These are phyloP conservation scores for Salmacisia buchloeana DNA, from an alignment of 1,284 basidiomycete species.

Conservation along the genomic window DNA sequence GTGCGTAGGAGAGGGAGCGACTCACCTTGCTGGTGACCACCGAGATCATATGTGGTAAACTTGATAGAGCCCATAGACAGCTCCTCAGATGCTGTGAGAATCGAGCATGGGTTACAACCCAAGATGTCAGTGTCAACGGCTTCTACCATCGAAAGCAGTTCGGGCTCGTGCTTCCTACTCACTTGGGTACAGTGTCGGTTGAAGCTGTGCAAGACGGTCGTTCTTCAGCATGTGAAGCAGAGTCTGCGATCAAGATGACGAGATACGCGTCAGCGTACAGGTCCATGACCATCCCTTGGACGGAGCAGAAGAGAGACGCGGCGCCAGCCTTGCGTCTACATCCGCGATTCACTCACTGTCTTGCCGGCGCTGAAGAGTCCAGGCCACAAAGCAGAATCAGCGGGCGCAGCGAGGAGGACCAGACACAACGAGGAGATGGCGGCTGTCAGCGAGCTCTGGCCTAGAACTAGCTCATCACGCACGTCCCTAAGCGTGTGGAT, in stretches of 20 bases:
- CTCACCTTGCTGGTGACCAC: slow-evolving; percentile 91
- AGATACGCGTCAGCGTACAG: slow-evolving; percentile 7
- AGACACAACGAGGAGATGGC: too few relatives aligned
- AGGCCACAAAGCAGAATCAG: too few relatives aligned
- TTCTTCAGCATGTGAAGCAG: slow-evolving; percentile 99
- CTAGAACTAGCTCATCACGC: too few relatives aligned
- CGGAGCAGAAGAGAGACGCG: not conserved
- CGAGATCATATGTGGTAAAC: slow-evolving; percentile 97
- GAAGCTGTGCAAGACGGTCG: slow-evolving; percentile 91
- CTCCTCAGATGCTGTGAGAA: slow-evolving; percentile 81
- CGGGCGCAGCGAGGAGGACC: too few relatives aligned
- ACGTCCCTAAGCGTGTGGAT: too few relatives aligned
- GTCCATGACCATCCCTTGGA: not conserved
- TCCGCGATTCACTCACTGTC: slow-evolving; percentile 71
- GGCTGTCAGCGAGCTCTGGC: too few relatives aligned
- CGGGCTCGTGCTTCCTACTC: slow-evolving; percentile 36
- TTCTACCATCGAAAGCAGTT: not conserved
- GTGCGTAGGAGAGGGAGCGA: slow-evolving; percentile 15
- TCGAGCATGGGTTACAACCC: not conserved
- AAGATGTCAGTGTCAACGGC: not conserved
- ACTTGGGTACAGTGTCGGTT: slow-evolving; percentile 99
- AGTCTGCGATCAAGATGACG: slow-evolving; percentile 62
- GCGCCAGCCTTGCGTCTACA: not conserved
- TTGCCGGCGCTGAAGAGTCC: slow-evolving; percentile 85
- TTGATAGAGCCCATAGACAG: slow-evolving; percentile 97